These are phyloP conservation scores for Botryotinia globosa DNA, from an alignment of 2,329 filamentous ascomycete species.

Conservation along the genomic window DNA sequence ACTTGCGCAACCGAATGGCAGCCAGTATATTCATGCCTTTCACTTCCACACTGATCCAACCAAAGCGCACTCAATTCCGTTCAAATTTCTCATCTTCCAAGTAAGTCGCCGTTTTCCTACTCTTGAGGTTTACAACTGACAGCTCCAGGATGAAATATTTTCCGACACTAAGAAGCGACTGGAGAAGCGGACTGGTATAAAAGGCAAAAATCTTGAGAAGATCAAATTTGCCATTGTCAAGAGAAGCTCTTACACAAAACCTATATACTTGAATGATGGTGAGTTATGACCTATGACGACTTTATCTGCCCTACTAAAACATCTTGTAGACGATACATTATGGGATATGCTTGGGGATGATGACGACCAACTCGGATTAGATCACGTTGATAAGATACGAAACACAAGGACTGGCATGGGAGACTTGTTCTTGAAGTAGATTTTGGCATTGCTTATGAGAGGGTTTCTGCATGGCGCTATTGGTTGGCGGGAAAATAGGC, in stretches of 20 bases:
- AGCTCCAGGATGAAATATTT: slow-evolving; percentile 73
- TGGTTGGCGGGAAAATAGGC: slow-evolving; percentile 26
- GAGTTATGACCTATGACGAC: slow-evolving; percentile 40
- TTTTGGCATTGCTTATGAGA: slow-evolving; percentile 26
- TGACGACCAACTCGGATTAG: slow-evolving; percentile 63
- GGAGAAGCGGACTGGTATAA: slow-evolving; percentile 87
- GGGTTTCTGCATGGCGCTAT: slow-evolving; percentile 28
- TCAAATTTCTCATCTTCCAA: slow-evolving; percentile 82
- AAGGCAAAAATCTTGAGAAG: slow-evolving; percentile 98
- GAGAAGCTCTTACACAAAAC: slow-evolving; percentile 68
- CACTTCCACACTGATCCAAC: slow-evolving; percentile 90
- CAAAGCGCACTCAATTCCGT: slow-evolving; percentile 83
- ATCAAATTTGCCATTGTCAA: slow-evolving; percentile 89
- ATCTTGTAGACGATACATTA: slow-evolving; percentile 54
- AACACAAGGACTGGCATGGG: slow-evolving; percentile 57
- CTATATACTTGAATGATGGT: slow-evolving; percentile 86
- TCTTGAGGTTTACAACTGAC: slow-evolving; percentile 18
- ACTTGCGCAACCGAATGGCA: slow-evolving; percentile 48
- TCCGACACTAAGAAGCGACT: slow-evolving; percentile 91
- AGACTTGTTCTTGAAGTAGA: slow-evolving; percentile 57
- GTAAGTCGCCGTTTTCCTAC: slow-evolving; percentile 47
- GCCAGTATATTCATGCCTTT: slow-evolving; percentile 71
- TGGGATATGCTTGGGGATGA: slow-evolving; percentile 51
- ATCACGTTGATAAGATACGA: slow-evolving; percentile 62
- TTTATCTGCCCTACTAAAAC: slow-evolving; percentile 9